phyloP scores from a whole-genome alignment of 768 basidiomycete species.

The Arthromyces matolae region DNA sequence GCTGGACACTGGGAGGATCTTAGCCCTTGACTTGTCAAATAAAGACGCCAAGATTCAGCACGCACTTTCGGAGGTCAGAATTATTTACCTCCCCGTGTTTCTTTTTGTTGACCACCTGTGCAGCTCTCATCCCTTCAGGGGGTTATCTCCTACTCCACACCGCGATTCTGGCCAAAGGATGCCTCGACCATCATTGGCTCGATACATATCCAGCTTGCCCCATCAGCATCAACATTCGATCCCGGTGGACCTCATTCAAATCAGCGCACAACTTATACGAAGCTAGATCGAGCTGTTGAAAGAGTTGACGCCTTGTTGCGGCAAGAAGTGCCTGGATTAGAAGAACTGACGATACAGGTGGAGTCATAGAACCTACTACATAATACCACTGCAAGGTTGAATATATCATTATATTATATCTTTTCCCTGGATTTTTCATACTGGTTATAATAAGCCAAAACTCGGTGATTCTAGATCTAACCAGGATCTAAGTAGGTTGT shows the following conservation, averaged over 20 bases:
- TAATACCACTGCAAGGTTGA: conserved; percentile 13
- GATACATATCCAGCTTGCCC: conserved; percentile 84
- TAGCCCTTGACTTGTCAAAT: conserved; percentile 81
- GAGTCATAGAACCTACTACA: conserved; percentile 37
- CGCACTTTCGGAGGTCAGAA: conserved; percentile 61
- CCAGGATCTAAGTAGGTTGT: too few species aligned
- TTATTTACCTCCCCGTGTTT: not conserved
- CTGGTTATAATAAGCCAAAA: too few species aligned
- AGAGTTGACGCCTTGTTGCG: conserved; percentile 72
- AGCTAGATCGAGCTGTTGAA: conserved; percentile 69
- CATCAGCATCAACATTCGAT: conserved; percentile 53
- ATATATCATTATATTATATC: conserved; percentile 6
- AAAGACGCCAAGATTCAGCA: conserved; percentile 49
- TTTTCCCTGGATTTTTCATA: not conserved
- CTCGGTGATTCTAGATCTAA: too few species aligned
- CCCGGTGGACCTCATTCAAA: conserved; percentile 50
- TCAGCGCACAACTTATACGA: conserved; percentile 47
- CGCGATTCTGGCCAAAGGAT: conserved; percentile 97
- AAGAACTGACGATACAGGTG: conserved; percentile 89
- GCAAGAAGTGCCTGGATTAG: conserved; percentile 72
- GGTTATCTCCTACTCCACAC: conserved; percentile 71
- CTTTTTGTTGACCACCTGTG: not conserved
- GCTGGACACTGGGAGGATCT: conserved; percentile 85
- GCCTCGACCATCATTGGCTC: conserved; percentile 81
- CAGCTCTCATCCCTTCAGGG: conserved; percentile 78